Base-by-base conservation (phyloP, 1,139 yeast genomes). In the Geotrichum klebahnii region DNA sequence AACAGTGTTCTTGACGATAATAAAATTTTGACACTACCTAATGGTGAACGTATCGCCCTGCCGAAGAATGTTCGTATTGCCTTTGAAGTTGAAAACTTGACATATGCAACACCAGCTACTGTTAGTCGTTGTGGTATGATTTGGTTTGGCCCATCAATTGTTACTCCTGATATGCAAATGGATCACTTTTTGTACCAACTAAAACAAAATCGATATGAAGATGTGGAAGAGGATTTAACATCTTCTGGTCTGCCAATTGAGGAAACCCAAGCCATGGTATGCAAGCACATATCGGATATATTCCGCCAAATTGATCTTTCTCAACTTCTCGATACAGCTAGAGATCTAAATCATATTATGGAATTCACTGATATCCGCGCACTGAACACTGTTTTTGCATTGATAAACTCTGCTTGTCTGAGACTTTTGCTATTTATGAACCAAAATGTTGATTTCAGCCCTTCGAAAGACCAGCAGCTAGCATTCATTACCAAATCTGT, bases 1-100 rank as follows among this genome's bases (percentile, higher is more conserved):
- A 92, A 92, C 66, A 84, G 95, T 70, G 94, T 89, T 10, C 72
- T 92, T 29, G 98, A 92, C 67, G 97, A 92, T 59, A 92, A 89
- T 64, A 81, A 78, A 57, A 60, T 85, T 1, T 69, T 90, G 46
- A 89, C 97, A 0, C 72, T 92, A 16, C 95, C 97, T 0, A 89
- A 82, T 62, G 97, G 97, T 39, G 97, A 92, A 62, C 76, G 97
- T 34, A 65, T 92, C 8, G 71, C 75, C 1, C 66, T 92, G 3
- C 89, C 95, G 0, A 61, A 68, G 0, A 83, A 82, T 59, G 76
- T 87, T 1, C 73, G 80, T 29, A 65, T 92, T 22, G 59, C 89
- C 0, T 89, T 92, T 68, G 98, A 92, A 62, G 88, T 85, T 3
- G 86, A 83, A 48, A 73, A 69, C 41, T 68, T 92, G 53, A 65